Percentiles rank a stretch among this genome's conserved stretches.
phyloP scores from a whole-genome alignment of 192 early-diverging fungal genomes.

The Entomortierella chlamydospora region DNA sequence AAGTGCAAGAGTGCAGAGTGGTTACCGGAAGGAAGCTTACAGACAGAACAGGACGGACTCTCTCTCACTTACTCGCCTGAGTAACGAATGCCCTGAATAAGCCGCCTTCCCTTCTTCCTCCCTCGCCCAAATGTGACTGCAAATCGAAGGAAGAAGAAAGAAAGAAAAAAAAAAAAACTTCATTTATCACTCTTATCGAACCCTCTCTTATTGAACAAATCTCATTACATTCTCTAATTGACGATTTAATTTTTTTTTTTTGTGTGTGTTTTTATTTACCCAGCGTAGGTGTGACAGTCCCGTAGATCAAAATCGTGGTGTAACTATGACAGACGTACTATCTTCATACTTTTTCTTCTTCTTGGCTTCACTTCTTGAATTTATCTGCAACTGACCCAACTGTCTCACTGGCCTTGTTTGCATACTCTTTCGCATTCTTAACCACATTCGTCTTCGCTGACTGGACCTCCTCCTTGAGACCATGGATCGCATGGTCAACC shows the following conservation, averaged over 20 bases:
- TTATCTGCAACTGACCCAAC: background rate
- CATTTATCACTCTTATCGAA: background rate
- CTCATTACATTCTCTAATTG: background rate
- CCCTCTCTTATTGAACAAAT: conserved; percentile 4
- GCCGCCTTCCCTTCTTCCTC: conserved; percentile 7
- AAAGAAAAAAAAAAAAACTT: too few relatives aligned
- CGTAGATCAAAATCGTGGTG: too few relatives aligned
- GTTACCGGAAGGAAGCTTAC: background rate
- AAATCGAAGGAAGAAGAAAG: conserved; percentile 1
- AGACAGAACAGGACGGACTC: background rate
- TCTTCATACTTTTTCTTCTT: too few relatives aligned
- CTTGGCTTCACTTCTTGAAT: too few relatives aligned
- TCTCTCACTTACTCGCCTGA: background rate
- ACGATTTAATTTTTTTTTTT: background rate
- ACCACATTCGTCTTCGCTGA: background rate
- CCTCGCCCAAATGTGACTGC: conserved; percentile 9
- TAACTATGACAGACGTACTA: too few relatives aligned
- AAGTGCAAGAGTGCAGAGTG: too few relatives aligned
- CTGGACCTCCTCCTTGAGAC: conserved; percentile 19
- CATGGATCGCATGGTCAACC: background rate
- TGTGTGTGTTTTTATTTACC: background rate
- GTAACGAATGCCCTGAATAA: too few relatives aligned
- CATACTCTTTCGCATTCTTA: conserved; percentile 11
- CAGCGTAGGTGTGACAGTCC: too few relatives aligned
- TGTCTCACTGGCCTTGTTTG: conserved; percentile 1